A percentile compares a stretch with the other conserved stretches of the same genome.
These are phyloP conservation scores for Astragalus membranaceus DNA, from an alignment of 306 rosid genomes.

Conservation along the genomic window DNA sequence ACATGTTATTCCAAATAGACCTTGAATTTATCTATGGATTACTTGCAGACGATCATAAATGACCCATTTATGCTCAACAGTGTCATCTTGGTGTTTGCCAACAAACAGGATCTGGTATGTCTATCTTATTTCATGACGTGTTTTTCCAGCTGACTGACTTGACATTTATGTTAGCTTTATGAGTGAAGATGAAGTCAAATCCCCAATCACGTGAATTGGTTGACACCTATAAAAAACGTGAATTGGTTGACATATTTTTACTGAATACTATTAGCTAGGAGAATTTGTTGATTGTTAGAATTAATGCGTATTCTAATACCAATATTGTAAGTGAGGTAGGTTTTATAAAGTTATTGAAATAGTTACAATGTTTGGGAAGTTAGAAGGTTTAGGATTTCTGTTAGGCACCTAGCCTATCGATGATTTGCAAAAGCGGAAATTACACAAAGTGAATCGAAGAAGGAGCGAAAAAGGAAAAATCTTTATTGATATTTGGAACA, in stretches of 20 bases:
- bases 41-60: constrained; percentile 83
- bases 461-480: no score
- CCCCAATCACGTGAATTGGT: constrained; percentile 5
- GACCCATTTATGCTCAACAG: constrained; percentile 99
- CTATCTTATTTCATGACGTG: constrained; percentile 3
- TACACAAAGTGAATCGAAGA: no score
- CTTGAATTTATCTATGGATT: constrained; percentile 24
- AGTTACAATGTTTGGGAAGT: neutral
- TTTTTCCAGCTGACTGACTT: neutral
- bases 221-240: neutral
- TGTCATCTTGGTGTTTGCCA: constrained; percentile 93
- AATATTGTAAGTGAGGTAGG: neutral
- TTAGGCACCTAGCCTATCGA: no score
- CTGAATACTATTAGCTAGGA: neutral
- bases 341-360: neutral
- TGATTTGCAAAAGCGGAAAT: no score
- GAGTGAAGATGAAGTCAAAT: neutral
- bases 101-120: constrained; percentile 98
- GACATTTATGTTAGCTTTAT: neutral
- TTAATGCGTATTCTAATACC: neutral
- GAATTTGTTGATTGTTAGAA: neutral
- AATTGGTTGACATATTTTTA: constrained; percentile 10
- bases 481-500: no score
- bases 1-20: constrained; percentile 9
- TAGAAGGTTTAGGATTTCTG: neutral